These are phyloP conservation scores for Symbiotaphrina buchneri DNA, from an alignment of 495 filamentous ascomycete species.

Conservation along the genomic window DNA sequence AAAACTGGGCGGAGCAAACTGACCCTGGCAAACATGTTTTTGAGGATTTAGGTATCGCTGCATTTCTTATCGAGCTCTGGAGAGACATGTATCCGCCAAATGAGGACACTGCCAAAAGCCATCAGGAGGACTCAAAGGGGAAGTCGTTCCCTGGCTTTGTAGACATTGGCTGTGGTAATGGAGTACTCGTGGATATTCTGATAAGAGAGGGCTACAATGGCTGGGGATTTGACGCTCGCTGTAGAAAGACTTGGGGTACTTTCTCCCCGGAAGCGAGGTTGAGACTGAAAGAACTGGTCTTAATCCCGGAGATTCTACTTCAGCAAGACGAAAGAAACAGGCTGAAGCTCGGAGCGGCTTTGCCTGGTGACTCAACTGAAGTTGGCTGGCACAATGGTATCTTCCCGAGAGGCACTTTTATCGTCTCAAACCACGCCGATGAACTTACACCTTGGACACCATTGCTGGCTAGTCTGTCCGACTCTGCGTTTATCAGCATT, in stretches of 20 bases:
- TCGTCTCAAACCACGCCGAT: constrained; percentile 92
- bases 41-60: constrained; percentile 80
- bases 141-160: constrained; percentile 64
- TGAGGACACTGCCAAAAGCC: not conserved
- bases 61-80: constrained; percentile 90
- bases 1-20: constrained; percentile 61
- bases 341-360: not conserved
- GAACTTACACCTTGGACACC: constrained; percentile 94
- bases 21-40: constrained; percentile 86
- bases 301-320: constrained; percentile 41
- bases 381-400: constrained; percentile 37
- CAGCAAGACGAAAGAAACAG: constrained; percentile 6
- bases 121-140: not conserved
- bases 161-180: constrained; percentile 90
- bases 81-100: constrained; percentile 42
- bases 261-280: constrained; percentile 32
- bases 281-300: constrained; percentile 43
- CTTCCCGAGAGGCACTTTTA: constrained; percentile 60
- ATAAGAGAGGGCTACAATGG: constrained; percentile 62
- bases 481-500: constrained; percentile 68
- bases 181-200: constrained; percentile 73
- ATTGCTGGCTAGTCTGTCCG: constrained; percentile 51
- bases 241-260: constrained; percentile 59
- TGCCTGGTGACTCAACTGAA: not conserved
- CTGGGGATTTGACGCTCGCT: constrained; percentile 76